Base-by-base conservation (phyloP, 2,329 filamentous ascomycete genomes). In the Coniochaeta sp. region DNA sequence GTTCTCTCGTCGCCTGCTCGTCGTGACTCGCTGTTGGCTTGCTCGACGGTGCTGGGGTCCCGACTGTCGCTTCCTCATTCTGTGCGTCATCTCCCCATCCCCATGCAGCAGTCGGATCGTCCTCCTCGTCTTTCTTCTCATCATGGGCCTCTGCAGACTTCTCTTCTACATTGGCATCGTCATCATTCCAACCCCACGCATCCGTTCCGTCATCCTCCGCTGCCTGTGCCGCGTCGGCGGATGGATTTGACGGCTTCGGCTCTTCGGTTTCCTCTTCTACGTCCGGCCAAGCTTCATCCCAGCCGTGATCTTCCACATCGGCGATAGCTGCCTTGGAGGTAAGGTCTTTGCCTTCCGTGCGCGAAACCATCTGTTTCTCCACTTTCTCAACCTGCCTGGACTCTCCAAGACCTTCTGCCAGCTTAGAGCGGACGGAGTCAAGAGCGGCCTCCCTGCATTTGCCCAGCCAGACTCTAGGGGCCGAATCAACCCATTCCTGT, bases 381-480 rank as follows among this genome's bases (percentile, higher is more conserved):
- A 96, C 80, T 67, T 89, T 86, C 71, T 97, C 92, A 1, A 96
- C 92, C 54, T 82, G 79, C 65, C 85, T 89, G 16, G 87, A 81
- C 28, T 79, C 74, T 9, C 87, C 87, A 42, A 93, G 81, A 0
- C 74, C 90, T 58, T 77, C 76, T 3, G 86, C 81, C 2, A 97
- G 80, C 54, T 88, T 83, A 22, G 75, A 82, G 26, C 95, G 85
- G 14, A 96, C 86, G 36, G 83, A 81, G 62, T 93, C 88, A 26
- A 99, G 80, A 0, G 91, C 87, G 36, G 82, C 86, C 68, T 96
- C 92, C 67, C 90, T 86, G 65, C 92, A 89, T 70, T 91, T 93
- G 2, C 84, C 84, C 16, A 98, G 81, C 95, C 95, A 99, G 28
- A 91, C 87, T 60, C 86, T 85, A 0, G 92, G 90, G 1, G 91